Conservation (phyloP, 192 early-diverging fungal genomes). For the Coemansia sp. region DNA sequence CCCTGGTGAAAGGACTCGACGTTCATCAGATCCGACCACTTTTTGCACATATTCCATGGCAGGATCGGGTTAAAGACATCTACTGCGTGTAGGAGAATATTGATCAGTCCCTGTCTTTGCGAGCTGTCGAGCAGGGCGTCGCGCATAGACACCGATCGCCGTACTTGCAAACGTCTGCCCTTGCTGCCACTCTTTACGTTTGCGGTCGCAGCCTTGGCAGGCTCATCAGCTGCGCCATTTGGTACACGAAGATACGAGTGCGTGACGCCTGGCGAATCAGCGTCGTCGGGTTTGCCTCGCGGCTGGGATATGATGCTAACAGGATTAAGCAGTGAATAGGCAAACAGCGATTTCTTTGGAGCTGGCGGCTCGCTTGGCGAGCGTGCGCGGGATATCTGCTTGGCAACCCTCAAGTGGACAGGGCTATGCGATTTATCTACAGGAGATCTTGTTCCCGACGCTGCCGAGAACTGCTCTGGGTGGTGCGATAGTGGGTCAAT, state of each 20-base stretch:
- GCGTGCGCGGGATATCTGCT: conserved; percentile 15
- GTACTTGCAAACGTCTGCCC: conserved; percentile 29
- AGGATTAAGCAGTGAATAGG: conserved; percentile 9
- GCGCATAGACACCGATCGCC: conserved; percentile 49
- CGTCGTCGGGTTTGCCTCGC: neutral
- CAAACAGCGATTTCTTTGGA: conserved; percentile 13
- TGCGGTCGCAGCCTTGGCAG: neutral
- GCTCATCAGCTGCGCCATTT: neutral
- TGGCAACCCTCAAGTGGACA: neutral
- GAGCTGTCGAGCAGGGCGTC: conserved; percentile 53
- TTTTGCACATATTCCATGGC: conserved; percentile 81
- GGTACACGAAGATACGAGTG: neutral
- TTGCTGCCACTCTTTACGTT: conserved; percentile 6
- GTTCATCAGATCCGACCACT: conserved; percentile 86
- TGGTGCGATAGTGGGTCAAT: conserved; percentile 11
- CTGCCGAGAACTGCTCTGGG: neutral
- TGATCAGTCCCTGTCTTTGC: conserved; percentile 63
- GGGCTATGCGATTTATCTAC: conserved; percentile 1
- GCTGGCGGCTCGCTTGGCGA: conserved; percentile 43
- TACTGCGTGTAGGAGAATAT: conserved; percentile 81
- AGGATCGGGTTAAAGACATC: conserved; percentile 88
- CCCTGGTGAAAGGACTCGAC: conserved; percentile 87
- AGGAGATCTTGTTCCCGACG: neutral
- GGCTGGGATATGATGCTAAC: neutral
- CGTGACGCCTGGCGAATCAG: neutral